These are phyloP conservation scores for Pleochaeta shiraiana DNA, from an alignment of 2,329 filamentous ascomycete species.

Conservation along the genomic window DNA sequence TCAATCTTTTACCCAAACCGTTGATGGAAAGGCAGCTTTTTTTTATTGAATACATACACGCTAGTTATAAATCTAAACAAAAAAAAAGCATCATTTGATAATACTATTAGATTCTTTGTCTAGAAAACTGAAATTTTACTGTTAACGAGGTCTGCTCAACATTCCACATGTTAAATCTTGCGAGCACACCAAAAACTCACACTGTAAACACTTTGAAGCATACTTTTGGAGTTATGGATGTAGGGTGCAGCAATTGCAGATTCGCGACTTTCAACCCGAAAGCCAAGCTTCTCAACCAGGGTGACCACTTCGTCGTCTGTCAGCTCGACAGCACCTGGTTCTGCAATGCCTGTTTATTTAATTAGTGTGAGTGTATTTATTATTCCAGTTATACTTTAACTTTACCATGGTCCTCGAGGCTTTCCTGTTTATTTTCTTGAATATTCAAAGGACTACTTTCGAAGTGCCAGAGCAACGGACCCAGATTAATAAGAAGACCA, in stretches of 20 bases:
- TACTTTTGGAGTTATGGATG: slow-evolving; percentile 64
- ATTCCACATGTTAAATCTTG: slow-evolving; percentile 42
- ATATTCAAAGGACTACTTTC: slow-evolving; percentile 47
- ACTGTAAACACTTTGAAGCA: slow-evolving; percentile 65
- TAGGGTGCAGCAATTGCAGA: slow-evolving; percentile 51
- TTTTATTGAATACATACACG: too few relatives aligned
- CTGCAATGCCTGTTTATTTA: slow-evolving; percentile 43
- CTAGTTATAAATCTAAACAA: too few relatives aligned
- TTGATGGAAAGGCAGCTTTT: too few relatives aligned
- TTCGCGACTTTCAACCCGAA: slow-evolving; percentile 43
- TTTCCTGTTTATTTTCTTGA: slow-evolving; percentile 23
- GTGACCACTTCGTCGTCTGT: slow-evolving; percentile 70
- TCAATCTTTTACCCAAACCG: too few relatives aligned
- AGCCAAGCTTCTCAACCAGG: slow-evolving; percentile 54
- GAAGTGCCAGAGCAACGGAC: slow-evolving; percentile 90
- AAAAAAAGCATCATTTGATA: too few relatives aligned
- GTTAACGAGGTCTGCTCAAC: too few relatives aligned
- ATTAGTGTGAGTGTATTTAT: not conserved
- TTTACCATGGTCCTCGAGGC: slow-evolving; percentile 18
- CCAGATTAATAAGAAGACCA: slow-evolving; percentile 74
- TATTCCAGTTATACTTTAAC: not conserved
- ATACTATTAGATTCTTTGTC: too few relatives aligned
- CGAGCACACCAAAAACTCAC: slow-evolving; percentile 72
- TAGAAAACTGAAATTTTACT: too few relatives aligned
- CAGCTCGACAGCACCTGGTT: slow-evolving; percentile 78